phyloP scores from a whole-genome alignment of 208 protist genomes.

The Wallacemonas sp. region DNA sequence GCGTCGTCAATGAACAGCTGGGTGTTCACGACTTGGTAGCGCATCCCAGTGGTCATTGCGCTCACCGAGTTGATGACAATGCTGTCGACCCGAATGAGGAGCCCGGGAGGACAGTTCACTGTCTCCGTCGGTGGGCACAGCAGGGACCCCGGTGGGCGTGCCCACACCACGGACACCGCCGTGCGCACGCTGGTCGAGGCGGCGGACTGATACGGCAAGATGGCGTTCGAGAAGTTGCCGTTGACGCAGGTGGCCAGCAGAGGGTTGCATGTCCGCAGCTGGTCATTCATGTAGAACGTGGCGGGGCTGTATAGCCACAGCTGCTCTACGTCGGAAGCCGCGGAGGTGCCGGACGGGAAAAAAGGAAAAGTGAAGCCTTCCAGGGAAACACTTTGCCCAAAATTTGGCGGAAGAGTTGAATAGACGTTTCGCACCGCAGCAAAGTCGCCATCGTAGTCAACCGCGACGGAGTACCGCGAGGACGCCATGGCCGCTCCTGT shows the following conservation, averaged over 20 bases:
- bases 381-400: not conserved
- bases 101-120: not conserved
- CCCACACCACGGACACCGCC: not conserved
- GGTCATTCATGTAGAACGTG: not conserved
- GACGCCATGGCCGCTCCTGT: not conserved
- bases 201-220: constrained; percentile 26
- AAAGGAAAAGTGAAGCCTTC: not conserved
- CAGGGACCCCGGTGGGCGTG: not conserved
- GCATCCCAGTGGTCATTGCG: not conserved
- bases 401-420: too few relatives aligned
- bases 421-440: not conserved
- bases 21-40: not conserved
- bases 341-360: not conserved
- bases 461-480: not conserved
- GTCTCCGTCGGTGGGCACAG: not conserved
- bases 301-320: not conserved
- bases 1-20: constrained; percentile 25
- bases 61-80: not conserved
- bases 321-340: too few relatives aligned
- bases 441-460: constrained; percentile 6
- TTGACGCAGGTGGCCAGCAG: constrained; percentile 25
- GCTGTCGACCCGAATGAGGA: not conserved
- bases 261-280: not conserved
- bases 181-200: not conserved
- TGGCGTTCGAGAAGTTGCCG: constrained; percentile 32